Percentiles rank a stretch among this genome's conserved stretches.
phyloP scores from a whole-genome alignment of 228 moss, liverwort and hornwort species.

The Sphagnum fallax region DNA sequence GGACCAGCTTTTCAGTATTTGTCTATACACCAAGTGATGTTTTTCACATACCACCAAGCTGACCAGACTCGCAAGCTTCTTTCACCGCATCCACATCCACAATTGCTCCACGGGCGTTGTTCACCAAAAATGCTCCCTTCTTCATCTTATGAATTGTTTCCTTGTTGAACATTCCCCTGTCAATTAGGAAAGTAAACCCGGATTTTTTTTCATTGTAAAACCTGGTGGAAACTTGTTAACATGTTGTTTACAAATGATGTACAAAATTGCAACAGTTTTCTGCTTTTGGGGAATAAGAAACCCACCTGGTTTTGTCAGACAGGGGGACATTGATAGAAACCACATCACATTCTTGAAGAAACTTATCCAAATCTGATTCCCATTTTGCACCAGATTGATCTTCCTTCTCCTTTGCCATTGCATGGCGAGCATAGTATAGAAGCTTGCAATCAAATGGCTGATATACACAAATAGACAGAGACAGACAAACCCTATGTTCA shows the following conservation, averaged over 20 bases:
- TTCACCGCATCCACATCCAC: constrained; percentile 26
- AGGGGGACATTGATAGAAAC: constrained; percentile 31
- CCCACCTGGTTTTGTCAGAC: constrained; percentile 22
- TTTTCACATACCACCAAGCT: constrained; percentile 20
- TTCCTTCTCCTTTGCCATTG: constrained; percentile 23
- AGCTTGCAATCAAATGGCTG: constrained; percentile 32
- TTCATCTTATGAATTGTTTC: constrained; percentile 23
- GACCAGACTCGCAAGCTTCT: constrained; percentile 34
- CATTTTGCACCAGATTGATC: constrained; percentile 16
- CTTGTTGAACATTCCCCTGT: constrained; percentile 24
- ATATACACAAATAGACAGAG: no score
- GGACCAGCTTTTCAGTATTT: neutral
- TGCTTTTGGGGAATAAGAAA: no score
- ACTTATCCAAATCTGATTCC: constrained; percentile 30
- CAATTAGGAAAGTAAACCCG: neutral
- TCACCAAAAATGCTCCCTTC: constrained; percentile 28
- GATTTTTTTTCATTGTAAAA: no score
- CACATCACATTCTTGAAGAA: constrained; percentile 29
- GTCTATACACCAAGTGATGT: neutral
- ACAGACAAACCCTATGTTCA: no score
- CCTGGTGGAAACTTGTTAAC: no score
- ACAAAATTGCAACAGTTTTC: no score
- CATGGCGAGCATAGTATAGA: constrained; percentile 26
- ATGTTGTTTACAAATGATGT: no score
- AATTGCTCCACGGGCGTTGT: constrained; percentile 32